Conservation (phyloP, 2,329 filamentous ascomycete species). For the Aaosphaeria pasadenensis region DNA sequence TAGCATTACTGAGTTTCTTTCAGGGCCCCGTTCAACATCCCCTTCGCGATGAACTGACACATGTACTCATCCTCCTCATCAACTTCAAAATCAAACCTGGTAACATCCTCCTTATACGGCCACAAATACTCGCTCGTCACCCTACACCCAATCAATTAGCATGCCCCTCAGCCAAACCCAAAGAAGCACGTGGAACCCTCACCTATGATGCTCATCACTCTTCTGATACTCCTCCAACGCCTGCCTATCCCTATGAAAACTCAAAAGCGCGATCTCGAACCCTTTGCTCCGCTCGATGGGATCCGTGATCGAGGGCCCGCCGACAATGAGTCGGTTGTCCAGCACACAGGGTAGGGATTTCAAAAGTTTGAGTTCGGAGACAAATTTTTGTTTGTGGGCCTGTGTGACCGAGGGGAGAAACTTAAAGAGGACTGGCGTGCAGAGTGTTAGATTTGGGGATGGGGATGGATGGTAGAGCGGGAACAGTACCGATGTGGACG, state of each 20-base stretch:
- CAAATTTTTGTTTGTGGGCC: conserved; percentile 46
- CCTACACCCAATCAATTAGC: conserved; percentile 26
- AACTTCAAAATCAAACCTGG: conserved; percentile 56
- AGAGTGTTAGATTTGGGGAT: not conserved
- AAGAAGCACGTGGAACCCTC: conserved; percentile 2
- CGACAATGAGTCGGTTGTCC: conserved; percentile 49
- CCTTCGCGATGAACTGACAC: conserved; percentile 2
- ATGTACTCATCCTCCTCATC: conserved; percentile 37
- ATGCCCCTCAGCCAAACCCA: not conserved
- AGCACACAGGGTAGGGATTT: conserved; percentile 50
- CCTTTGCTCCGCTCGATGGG: conserved; percentile 54
- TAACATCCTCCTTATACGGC: conserved; percentile 53
- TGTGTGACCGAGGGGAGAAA: conserved; percentile 22
- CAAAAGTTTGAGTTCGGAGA: conserved; percentile 49
- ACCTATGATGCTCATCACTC: conserved; percentile 52
- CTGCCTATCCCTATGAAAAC: conserved; percentile 47
- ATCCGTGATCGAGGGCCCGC: conserved; percentile 52
- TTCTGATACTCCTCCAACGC: conserved; percentile 53
- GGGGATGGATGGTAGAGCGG: not conserved
- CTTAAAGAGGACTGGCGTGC: conserved; percentile 18
- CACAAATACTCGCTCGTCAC: conserved; percentile 52
- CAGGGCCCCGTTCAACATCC: not conserved
- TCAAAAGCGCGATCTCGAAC: conserved; percentile 51
- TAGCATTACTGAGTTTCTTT: not conserved
- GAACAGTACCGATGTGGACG: not conserved